Percentiles rank a stretch among this genome's conserved stretches.
phyloP scores from a whole-genome alignment of 1,139 yeast genomes.

The Lodderomyces metapsilosis region DNA sequence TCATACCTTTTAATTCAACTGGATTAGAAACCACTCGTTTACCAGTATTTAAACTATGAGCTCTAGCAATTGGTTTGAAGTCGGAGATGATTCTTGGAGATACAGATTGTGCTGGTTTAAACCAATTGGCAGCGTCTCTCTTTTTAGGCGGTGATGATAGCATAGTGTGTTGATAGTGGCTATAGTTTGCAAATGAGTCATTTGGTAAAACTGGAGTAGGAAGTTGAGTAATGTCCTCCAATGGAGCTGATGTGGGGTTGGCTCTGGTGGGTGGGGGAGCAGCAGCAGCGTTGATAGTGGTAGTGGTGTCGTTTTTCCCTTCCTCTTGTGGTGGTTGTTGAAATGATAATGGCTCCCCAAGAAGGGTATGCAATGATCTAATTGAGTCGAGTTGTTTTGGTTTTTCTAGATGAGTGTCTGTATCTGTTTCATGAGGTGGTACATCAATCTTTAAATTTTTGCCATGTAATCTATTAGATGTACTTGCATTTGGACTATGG shows the following conservation, averaged over 20 bases:
- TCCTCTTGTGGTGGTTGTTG: not conserved
- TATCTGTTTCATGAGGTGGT: conserved; percentile 1
- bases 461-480: not conserved
- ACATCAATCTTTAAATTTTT: conserved; percentile 6
- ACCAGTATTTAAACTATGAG: conserved; percentile 19
- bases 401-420: not conserved
- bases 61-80: conserved; percentile 31
- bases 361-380: conserved; percentile 5
- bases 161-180: conserved; percentile 5
- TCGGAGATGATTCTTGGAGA: conserved; percentile 32
- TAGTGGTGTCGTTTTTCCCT: not conserved
- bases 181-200: conserved; percentile 22
- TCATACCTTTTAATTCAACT: conserved; percentile 13
- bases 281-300: not conserved
- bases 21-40: conserved; percentile 27
- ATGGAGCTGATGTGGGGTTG: conserved; percentile 6
- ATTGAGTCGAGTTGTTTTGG: conserved; percentile 10
- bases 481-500: conserved; percentile 2
- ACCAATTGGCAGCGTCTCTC: not conserved
- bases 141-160: conserved; percentile 10
- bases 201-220: conserved; percentile 55
- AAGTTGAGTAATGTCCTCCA: conserved; percentile 41
- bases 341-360: conserved; percentile 12
- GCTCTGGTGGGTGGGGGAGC: not conserved
- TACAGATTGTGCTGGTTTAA: conserved; percentile 1